A percentile compares a stretch with the other conserved stretches of the same genome.
These are phyloP conservation scores for Daldinia concentrica DNA, from an alignment of 495 filamentous ascomycete species.

Conservation along the genomic window DNA sequence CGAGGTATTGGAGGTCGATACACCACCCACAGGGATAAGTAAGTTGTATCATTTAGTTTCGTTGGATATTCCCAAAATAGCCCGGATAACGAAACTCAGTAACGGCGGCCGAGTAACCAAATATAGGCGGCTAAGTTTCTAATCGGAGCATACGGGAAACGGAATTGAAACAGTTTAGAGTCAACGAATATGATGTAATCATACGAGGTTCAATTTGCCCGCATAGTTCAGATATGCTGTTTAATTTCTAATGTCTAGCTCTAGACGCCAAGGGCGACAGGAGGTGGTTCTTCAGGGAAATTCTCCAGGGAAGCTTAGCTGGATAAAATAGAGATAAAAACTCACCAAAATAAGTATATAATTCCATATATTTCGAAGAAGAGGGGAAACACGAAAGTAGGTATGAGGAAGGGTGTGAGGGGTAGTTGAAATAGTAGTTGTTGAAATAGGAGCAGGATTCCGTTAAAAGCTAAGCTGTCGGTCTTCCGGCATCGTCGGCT, in stretches of 20 bases:
- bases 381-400: not conserved
- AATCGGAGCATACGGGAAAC: not conserved
- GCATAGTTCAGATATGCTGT: not conserved
- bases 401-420: not conserved
- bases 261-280: not conserved
- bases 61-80: conserved; percentile 14
- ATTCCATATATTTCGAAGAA: not conserved
- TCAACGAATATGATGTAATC: not conserved
- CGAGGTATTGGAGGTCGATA: not conserved
- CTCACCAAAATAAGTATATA: not conserved
- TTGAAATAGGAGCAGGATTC: not conserved
- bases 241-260: not conserved
- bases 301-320: not conserved
- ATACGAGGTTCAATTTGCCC: not conserved
- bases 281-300: not conserved
- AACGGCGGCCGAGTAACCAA: not conserved
- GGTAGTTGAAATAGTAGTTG: not conserved
- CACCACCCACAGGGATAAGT: not conserved
- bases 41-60: conserved; percentile 1
- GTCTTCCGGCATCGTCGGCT: conserved; percentile 29
- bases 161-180: not conserved
- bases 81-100: conserved; percentile 1
- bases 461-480: not conserved
- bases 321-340: not conserved
- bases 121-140: not conserved